Percentiles rank a stretch among this genome's conserved stretches.
These are phyloP conservation scores for Letharia lupina DNA, from an alignment of 495 filamentous ascomycete genomes.

Conservation along the genomic window DNA sequence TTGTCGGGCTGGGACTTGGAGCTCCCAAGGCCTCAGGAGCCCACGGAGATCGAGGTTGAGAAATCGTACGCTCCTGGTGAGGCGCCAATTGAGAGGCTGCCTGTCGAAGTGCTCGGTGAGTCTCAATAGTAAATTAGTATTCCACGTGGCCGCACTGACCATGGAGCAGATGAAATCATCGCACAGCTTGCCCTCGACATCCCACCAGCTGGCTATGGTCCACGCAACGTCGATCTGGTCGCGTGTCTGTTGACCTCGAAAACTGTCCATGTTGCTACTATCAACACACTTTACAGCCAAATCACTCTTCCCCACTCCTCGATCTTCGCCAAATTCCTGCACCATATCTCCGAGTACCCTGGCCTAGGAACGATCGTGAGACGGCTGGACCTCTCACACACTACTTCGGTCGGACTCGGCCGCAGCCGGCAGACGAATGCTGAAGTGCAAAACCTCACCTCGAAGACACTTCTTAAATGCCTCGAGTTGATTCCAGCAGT, in stretches of 20 bases:
- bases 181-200: conserved; percentile 65
- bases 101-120: conserved; percentile 66
- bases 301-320: conserved; percentile 82
- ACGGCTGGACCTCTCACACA: conserved; percentile 80
- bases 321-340: conserved; percentile 78
- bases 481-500: conserved; percentile 68
- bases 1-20: conserved; percentile 49
- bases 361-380: conserved; percentile 70
- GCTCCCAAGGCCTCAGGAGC: conserved; percentile 29
- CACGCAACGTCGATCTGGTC: conserved; percentile 76
- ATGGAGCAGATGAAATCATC: conserved; percentile 59
- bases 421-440: conserved; percentile 71
- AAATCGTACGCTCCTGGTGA: conserved; percentile 29
- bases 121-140: background rate
- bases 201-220: conserved; percentile 66
- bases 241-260: conserved; percentile 68
- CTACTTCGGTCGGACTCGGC: conserved; percentile 75
- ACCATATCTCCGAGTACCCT: conserved; percentile 58
- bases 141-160: conserved; percentile 1
- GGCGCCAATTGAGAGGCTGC: conserved; percentile 55
- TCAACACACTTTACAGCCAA: conserved; percentile 69
- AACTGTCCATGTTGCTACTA: conserved; percentile 65
- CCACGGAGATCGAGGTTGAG: conserved; percentile 25
- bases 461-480: conserved; percentile 65
- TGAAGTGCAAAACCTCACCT: conserved; percentile 73